Percentiles rank a stretch among this genome's conserved stretches.
Conservation (phyloP, 2,329 filamentous ascomycete genomes). For the Colletotrichum lini region DNA sequence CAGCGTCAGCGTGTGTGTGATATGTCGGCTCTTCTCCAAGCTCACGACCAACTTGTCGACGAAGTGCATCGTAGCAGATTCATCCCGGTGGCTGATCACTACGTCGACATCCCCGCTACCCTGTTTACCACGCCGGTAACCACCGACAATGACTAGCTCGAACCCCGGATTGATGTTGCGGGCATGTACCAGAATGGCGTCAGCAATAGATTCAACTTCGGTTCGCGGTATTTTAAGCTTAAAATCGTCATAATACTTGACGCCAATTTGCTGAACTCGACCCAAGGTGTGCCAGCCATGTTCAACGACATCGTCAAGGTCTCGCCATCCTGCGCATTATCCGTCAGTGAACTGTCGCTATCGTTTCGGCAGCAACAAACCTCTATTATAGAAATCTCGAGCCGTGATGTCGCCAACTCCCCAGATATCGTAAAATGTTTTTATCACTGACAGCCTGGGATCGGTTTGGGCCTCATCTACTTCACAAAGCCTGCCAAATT, state of each 20-base stretch:
- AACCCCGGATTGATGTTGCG: conserved; percentile 70
- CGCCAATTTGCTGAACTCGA: conserved; percentile 90
- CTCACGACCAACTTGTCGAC: conserved; percentile 78
- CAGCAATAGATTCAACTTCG: conserved; percentile 81
- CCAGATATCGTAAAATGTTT: conserved; percentile 87
- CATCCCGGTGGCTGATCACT: conserved; percentile 83
- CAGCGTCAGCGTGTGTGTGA: conserved; percentile 86
- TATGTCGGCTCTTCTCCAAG: conserved; percentile 77
- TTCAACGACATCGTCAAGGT: conserved; percentile 89
- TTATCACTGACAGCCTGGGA: conserved; percentile 73
- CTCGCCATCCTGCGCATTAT: conserved; percentile 74
- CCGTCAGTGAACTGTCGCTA: background rate
- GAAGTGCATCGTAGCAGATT: conserved; percentile 77
- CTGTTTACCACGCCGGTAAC: conserved; percentile 84
- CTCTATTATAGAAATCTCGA: conserved; percentile 82
- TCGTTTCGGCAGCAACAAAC: conserved; percentile 43
- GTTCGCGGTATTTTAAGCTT: conserved; percentile 76
- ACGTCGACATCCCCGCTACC: conserved; percentile 88
- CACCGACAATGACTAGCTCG: conserved; percentile 78
- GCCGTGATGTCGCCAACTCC: conserved; percentile 90
- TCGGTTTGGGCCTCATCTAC: conserved; percentile 76
- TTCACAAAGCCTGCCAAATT: conserved; percentile 72
- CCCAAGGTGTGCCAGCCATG: conserved; percentile 82
- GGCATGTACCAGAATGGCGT: conserved; percentile 76
- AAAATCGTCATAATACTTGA: conserved; percentile 95